Evolutionary conservation across 345 rosid species (phyloP).

Genomic region (Camelina sativa): DNA sequence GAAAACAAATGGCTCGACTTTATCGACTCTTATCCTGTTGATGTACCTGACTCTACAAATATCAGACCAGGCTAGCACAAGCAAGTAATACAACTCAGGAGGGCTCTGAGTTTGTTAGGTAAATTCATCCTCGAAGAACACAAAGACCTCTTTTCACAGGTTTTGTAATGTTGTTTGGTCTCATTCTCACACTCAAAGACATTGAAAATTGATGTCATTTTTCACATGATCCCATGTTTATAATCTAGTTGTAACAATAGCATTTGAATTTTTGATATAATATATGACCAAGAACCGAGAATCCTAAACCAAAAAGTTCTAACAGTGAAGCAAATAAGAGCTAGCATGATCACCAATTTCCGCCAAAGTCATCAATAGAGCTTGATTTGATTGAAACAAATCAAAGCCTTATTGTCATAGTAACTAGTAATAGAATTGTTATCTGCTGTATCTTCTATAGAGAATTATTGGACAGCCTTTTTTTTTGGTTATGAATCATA

Average conservation of each 20-base stretch:
- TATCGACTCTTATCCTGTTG: constrained; percentile 51
- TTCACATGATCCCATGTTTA: constrained; percentile 10
- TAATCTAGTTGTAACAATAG: constrained; percentile 9
- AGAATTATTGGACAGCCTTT: not conserved
- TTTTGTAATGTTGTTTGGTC: constrained; percentile 28
- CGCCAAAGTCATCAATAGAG: constrained; percentile 1
- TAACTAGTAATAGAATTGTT: constrained; percentile 3
- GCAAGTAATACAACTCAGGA: constrained; percentile 23
- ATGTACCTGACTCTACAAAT: constrained; percentile 33
- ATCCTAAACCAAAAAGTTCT: constrained; percentile 14
- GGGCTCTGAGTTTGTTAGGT: constrained; percentile 23
- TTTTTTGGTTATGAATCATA: not conserved
- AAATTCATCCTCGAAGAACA: constrained; percentile 21
- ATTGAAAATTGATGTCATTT: not conserved
- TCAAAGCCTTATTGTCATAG: not conserved
- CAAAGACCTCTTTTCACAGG: constrained; percentile 20
- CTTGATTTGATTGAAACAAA: constrained; percentile 17
- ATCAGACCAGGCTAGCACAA: constrained; percentile 25
- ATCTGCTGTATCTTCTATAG: constrained; percentile 5
- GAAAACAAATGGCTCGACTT: constrained; percentile 57
- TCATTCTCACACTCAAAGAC: constrained; percentile 25
- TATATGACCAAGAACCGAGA: not conserved
- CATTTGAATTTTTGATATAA: not conserved
- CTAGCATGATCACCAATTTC: not conserved
- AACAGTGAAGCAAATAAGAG: not conserved